Evolutionary conservation across 2,329 filamentous ascomycete genomes (phyloP).

Genomic region (Pseudogymnoascus sp.): DNA sequence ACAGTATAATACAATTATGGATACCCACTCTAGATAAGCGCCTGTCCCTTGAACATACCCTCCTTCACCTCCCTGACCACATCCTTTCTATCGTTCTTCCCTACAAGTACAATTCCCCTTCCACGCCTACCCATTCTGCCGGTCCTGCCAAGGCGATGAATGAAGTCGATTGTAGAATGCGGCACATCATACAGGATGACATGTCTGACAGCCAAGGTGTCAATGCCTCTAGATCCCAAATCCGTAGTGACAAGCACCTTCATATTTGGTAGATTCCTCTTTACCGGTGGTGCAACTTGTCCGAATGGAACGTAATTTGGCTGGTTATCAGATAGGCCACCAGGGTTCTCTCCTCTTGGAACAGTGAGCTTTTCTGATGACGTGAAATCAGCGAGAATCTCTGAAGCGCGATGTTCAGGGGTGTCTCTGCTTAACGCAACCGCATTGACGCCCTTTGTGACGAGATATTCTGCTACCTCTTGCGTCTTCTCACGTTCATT

Average conservation of each 20-base stretch:
- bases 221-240: conserved; percentile 83
- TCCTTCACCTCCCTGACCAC: conserved; percentile 86
- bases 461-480: conserved; percentile 70
- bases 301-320: conserved; percentile 26
- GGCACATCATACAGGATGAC: conserved; percentile 97
- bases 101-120: conserved; percentile 81
- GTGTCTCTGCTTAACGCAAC: conserved; percentile 79
- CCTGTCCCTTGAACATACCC: conserved; percentile 76
- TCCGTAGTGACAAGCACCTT: conserved; percentile 94
- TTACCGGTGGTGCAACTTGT: conserved; percentile 18
- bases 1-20: conserved; percentile 7
- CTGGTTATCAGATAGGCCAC: conserved; percentile 33
- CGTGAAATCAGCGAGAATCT: conserved; percentile 71
- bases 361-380: conserved; percentile 29
- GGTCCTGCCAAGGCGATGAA: conserved; percentile 85
- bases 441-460: conserved; percentile 80
- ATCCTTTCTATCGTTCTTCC: conserved; percentile 80
- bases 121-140: conserved; percentile 89
- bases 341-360: conserved; percentile 29
- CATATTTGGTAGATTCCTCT: conserved; percentile 54
- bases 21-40: conserved; percentile 50
- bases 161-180: conserved; percentile 95
- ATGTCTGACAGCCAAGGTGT: conserved; percentile 82
- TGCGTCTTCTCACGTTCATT: conserved; percentile 89
- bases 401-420: conserved; percentile 64